Conservation (phyloP, 805 yeast species). For the Schwanniomyces vanrijiae region DNA sequence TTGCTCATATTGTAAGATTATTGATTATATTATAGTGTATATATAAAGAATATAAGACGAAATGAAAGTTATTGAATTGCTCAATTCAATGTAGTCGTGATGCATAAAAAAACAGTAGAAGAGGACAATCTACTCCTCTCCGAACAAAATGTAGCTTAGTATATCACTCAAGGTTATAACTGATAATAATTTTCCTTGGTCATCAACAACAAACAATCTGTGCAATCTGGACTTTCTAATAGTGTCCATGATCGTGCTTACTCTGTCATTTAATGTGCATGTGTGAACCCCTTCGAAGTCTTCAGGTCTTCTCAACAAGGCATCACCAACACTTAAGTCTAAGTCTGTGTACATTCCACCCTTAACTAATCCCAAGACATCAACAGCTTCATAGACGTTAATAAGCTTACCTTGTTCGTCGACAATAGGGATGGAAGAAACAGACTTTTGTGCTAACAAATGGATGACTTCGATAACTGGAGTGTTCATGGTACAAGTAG, state of each 20-base stretch:
- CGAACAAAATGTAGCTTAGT: constrained; percentile 74
- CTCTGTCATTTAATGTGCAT: constrained; percentile 81
- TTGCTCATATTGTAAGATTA: too few relatives aligned
- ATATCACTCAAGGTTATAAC: constrained; percentile 92
- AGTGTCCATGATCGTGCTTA: constrained; percentile 89
- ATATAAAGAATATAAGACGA: background rate
- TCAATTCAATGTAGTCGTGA: background rate
- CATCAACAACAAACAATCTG: constrained; percentile 88
- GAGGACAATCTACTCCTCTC: constrained; percentile 36
- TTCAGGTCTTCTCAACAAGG: constrained; percentile 87
- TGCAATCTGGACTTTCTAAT: constrained; percentile 89
- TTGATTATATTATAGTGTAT: background rate
- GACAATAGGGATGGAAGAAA: constrained; percentile 89
- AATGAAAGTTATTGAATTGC: background rate
- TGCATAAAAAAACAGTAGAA: background rate
- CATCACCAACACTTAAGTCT: constrained; percentile 92
- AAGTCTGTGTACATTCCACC: constrained; percentile 93
- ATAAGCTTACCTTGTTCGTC: constrained; percentile 68
- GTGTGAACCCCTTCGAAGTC: constrained; percentile 98
- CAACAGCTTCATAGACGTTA: constrained; percentile 95
- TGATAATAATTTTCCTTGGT: constrained; percentile 72
- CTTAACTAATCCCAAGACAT: constrained; percentile 86
- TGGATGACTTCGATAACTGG: constrained; percentile 94
- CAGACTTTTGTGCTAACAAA: constrained; percentile 71
- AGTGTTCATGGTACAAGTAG: constrained; percentile 83